These are phyloP conservation scores for Phytophthora foliorum DNA, from an alignment of 352 stramenopile species.

Conservation along the genomic window DNA sequence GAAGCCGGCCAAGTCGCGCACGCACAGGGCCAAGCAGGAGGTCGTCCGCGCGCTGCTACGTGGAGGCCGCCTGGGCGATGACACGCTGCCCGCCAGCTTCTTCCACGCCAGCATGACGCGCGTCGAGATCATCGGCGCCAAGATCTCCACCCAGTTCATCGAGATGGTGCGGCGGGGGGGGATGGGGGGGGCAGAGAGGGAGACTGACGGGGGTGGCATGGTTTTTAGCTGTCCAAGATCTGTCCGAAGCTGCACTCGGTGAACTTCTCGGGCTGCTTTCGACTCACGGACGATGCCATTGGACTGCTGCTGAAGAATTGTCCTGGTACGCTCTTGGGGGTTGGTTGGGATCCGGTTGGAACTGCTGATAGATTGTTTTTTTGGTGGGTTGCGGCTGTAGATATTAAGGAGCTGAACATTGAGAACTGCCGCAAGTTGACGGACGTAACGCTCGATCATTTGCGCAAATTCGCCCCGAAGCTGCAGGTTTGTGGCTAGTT, in stretches of 20 bases:
- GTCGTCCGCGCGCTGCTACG: slow-evolving; percentile 81
- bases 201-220: not conserved
- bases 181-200: not conserved
- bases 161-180: slow-evolving; percentile 50
- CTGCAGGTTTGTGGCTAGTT: slow-evolving; percentile 62
- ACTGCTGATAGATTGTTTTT: too few relatives aligned
- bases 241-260: slow-evolving; percentile 89
- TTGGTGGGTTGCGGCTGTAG: slow-evolving; percentile 38
- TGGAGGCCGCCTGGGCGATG: slow-evolving; percentile 79
- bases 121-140: slow-evolving; percentile 86
- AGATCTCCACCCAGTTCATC: slow-evolving; percentile 85
- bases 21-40: slow-evolving; percentile 90
- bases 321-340: too few relatives aligned
- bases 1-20: slow-evolving; percentile 82
- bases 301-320: slow-evolving; percentile 85
- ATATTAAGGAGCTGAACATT: slow-evolving; percentile 90
- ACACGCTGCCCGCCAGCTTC: slow-evolving; percentile 84
- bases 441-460: slow-evolving; percentile 76
- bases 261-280: slow-evolving; percentile 91
- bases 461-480: slow-evolving; percentile 84
- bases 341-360: too few relatives aligned
- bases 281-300: slow-evolving; percentile 88
- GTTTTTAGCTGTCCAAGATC: slow-evolving; percentile 65
- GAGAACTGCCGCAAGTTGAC: slow-evolving; percentile 93
- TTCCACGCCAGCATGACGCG: slow-evolving; percentile 90